Evolutionary conservation across 2,329 filamentous ascomycete genomes (phyloP), one percentile per base, ranked within the genome.

Genomic region (Botrytis fabae): DNA sequence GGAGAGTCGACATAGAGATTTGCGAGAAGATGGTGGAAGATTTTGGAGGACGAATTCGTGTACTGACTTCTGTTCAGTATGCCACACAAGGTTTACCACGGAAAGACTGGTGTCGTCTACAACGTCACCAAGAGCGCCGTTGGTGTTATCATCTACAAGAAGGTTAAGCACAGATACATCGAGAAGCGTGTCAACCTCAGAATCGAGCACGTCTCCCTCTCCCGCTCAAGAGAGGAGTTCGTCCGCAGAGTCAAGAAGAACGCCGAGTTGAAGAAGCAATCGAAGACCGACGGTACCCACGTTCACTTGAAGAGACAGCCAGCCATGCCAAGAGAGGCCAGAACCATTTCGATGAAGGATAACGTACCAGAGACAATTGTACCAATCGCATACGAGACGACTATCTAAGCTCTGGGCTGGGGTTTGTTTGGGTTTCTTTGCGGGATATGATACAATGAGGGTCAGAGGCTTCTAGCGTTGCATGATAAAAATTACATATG

Each of bases 121-220:
- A 99, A 99, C 90, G 96, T 99, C 82, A 96, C 95, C 87, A 97
- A 98, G 91, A 93, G 90, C 82, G 93, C 96, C 79, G 94, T 99
- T 84, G 96, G 96, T 83, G 93, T 99, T 86, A 98, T 99, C 88
- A 93, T 99, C 87, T 95, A 97, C 93, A 98, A 97, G 91, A 94
- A 97, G 86, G 96, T 99, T 85, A 94, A 95, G 88, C 96, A 98
- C 92, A 93, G 95, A 83, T 99, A 98, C 91, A 90, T 99, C 85
- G 96, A 99, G 93, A 99, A 99, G 94, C 95, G 96, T 85, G 91
- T 99, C 89, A 98, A 97, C 91, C 89, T 99, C 87, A 94, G 96
- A 84, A 87, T 98, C 86, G 96, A 99, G 92, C 96, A 99, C 92
- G 90, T 99, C 86, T 87, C 87, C 83, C 93, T 93, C 84, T 98